Evolutionary conservation across 352 stramenopile genomes (phyloP), one percentile per base, ranked within the genome.

Genomic region (Globisporangium spiculum): DNA sequence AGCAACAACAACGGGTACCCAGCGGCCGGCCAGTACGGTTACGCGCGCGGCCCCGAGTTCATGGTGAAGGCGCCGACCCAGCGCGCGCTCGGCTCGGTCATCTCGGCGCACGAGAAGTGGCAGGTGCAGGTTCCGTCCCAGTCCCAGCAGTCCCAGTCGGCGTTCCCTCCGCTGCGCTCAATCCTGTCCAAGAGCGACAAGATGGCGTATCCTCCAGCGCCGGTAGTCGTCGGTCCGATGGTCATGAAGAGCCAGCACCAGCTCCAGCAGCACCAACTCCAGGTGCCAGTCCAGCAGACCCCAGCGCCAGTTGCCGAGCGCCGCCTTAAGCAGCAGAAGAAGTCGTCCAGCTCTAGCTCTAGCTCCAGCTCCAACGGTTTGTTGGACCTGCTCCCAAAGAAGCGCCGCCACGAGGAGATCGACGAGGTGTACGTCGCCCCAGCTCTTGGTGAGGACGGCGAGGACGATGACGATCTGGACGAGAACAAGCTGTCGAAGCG

Each of bases 401-500:
- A 75, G 56, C 67, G 71, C 6, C 71, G 74, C 7, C 75, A 46
- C n/a, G 66, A 71, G 36, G 66, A 71, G 66, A 48, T 69, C 18
- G 46, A 70, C 26, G 61, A 70, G 8, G 55, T 60, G 54, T 56
- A 60, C 48, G 55, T 55, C 9, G 44, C 54, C 0, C 57, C 27
- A 0, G 16, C 63, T 3, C 22, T 38, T 36, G 8, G 44, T 18
- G 38, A 44, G 10, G 54, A 66, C 1, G 67, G 22, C 12, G 36
- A 64, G 24, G 63, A 74, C 20, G 63, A 66, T 1, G 52, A 72
- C 27, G 67, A 69, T 22, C 62, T 70, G 44, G 65, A 67, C 34
- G 65, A 62, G n/a, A 56, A 44, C 2, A 26, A 48, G 24, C 38
- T 67, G 26, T 12, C 48, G 48, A 92, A 92, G 76, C 84, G 84